A percentile compares a stretch with the other conserved stretches of the same genome.
Evolutionary conservation across 208 protist species (phyloP).

Genomic region (Leishmania mexicana): DNA sequence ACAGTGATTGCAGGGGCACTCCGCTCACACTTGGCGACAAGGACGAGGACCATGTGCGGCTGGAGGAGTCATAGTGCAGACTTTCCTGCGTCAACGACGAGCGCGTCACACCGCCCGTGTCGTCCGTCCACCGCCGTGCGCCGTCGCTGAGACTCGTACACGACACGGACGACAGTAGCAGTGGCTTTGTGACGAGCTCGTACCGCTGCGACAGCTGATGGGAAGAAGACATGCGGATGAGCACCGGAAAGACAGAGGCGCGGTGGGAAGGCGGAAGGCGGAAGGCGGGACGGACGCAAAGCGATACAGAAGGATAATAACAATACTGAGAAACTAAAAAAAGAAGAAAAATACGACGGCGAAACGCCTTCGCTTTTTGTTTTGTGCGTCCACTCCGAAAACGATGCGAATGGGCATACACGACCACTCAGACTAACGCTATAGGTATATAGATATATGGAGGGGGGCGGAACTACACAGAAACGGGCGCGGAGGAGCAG

Average conservation of each 20-base stretch:
- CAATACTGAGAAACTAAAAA: not conserved
- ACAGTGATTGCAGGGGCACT: not conserved
- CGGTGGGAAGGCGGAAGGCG: too few species aligned
- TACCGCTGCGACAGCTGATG: not conserved
- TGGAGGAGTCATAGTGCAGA: conserved; percentile 6
- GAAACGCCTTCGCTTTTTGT: not conserved
- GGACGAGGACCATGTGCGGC: conserved; percentile 16
- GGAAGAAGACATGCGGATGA: not conserved
- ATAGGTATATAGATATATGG: not conserved
- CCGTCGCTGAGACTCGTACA: conserved; percentile 10
- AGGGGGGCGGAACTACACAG: not conserved
- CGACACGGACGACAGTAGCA: not conserved
- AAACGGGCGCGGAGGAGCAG: conserved; percentile 20
- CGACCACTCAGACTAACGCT: too few species aligned
- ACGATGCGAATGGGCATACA: not conserved
- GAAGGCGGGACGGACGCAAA: not conserved
- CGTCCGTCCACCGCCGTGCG: conserved; percentile 9
- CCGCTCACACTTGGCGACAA: not conserved
- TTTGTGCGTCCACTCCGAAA: not conserved
- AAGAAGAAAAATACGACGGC: not conserved
- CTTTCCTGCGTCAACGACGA: conserved; percentile 22
- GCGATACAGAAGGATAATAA: not conserved
- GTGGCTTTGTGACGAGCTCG: not conserved
- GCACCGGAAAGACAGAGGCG: not conserved
- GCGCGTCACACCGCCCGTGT: conserved; percentile 19